Conservation (phyloP, 2,329 filamentous ascomycete species). For the Clarireedia paspali region DNA sequence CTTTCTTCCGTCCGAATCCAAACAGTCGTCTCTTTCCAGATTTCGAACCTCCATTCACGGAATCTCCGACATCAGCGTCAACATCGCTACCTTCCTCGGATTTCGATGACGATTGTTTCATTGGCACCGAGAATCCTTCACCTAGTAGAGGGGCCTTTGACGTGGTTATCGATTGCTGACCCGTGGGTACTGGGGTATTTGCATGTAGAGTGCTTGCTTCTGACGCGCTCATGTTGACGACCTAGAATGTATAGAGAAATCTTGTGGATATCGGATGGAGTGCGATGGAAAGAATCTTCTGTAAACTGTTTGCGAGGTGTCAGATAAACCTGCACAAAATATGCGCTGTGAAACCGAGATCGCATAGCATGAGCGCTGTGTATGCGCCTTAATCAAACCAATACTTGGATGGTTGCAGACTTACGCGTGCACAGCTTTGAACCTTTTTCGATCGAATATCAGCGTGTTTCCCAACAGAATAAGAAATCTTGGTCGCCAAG, state of each 20-base stretch:
- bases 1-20: constrained; percentile 56
- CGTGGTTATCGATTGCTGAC: constrained; percentile 14
- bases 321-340: constrained; percentile 11
- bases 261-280: not conserved
- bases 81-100: constrained; percentile 22
- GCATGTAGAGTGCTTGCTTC: constrained; percentile 24
- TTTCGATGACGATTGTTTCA: constrained; percentile 15
- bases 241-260: not conserved
- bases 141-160: constrained; percentile 28
- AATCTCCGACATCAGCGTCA: constrained; percentile 22
- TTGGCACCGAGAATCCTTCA: constrained; percentile 28
- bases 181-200: constrained; percentile 21
- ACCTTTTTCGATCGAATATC: constrained; percentile 1
- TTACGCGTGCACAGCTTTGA: constrained; percentile 16
- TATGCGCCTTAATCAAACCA: constrained; percentile 20
- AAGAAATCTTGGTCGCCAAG: no score
- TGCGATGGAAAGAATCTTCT: not conserved
- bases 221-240: constrained; percentile 24
- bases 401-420: constrained; percentile 11
- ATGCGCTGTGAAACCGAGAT: constrained; percentile 10
- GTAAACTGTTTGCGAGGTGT: not conserved
- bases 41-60: constrained; percentile 32
- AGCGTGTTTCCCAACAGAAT: constrained; percentile 1
- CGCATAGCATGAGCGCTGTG: constrained; percentile 2
- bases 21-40: constrained; percentile 51